A percentile compares a stretch with the other conserved stretches of the same genome.
phyloP scores from a whole-genome alignment of 257 asterid species.

The Cruciata laevipes region DNA sequence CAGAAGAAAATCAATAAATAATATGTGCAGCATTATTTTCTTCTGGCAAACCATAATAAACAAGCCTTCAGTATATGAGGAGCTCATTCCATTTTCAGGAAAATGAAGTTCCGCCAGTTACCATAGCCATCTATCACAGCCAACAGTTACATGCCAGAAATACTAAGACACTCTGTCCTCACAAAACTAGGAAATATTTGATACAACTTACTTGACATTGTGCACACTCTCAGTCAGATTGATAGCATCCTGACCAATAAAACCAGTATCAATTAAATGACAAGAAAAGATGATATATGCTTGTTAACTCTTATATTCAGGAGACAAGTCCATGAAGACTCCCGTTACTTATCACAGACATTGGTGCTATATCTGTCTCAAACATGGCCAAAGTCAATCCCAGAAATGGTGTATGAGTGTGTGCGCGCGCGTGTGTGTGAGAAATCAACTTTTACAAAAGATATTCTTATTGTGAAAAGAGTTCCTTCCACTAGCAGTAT shows the following conservation, averaged over 20 bases:
- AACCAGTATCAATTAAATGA: slow-evolving; percentile 14
- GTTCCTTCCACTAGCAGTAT: background rate
- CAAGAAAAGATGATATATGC: slow-evolving; percentile 11
- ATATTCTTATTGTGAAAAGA: background rate
- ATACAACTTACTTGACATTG: slow-evolving; percentile 62
- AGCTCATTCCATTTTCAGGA: background rate
- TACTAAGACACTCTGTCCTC: background rate
- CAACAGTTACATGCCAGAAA: background rate
- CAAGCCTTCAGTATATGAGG: background rate
- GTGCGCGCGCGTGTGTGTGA: background rate
- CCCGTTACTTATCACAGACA: background rate
- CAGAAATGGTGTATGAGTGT: too few species aligned
- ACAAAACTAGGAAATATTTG: background rate
- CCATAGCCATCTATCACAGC: background rate
- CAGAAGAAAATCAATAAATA: background rate
- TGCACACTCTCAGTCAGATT: slow-evolving; percentile 64
- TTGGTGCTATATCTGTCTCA: background rate
- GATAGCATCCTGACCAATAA: slow-evolving; percentile 61
- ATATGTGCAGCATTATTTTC: background rate
- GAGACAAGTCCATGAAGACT: background rate
- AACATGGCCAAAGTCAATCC: background rate
- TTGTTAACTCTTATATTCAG: slow-evolving; percentile 2
- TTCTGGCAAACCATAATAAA: background rate
- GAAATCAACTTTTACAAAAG: background rate
- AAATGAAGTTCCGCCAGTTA: background rate